Evolutionary conservation across 2,329 filamentous ascomycete species (phyloP), one percentile per base, ranked within the genome.

Genomic region (Emergomyces orientalis): DNA sequence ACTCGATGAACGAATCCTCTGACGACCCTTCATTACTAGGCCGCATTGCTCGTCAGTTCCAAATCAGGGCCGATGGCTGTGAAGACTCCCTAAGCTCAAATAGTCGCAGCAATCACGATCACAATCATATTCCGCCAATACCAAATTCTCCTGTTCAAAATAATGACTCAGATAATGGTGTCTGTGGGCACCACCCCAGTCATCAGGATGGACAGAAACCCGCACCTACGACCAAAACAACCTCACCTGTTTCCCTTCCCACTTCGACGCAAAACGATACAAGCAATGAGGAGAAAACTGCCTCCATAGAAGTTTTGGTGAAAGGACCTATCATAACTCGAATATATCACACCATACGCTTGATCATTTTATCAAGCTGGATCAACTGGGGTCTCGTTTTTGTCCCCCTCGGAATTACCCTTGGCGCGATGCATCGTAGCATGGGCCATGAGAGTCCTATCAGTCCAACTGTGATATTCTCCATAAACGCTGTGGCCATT

Each of bases 401-500:
- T 63, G 75, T 78, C 43, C 76, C 76, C 0, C 67, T 73, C n/a
- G 76, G 75, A 56, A 77, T 78, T 52, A 72, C 71, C 52, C 68
- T 71, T 25, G 69, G 77, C 65, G 74, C 75, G 9, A 68, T 73
- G 3, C 69, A 71, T 54, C 65, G 63, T 7, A 61, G 58, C 19
- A 64, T 64, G 63, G 68, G 68, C 7, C 56, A 69, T 13, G 41
- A 67, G 19, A 65, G 65, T 13, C 64, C 67, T 1, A 71, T 85
- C 62, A 80, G 80, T 61, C 82, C 86, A 25, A 86, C 82, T 52
- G 76, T 89, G 63, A 78, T 89, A 65, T 91, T 91, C 72, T 86
- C 82, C 63, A 82, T 90, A 78, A 91, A 91, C 72, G 86, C 87
- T 60, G 79, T 91, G 67, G 88, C 88, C 68, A 88, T 91, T 70